These are phyloP conservation scores for Paulownia fortunei DNA, from an alignment of 257 asterid species.

Conservation along the genomic window DNA sequence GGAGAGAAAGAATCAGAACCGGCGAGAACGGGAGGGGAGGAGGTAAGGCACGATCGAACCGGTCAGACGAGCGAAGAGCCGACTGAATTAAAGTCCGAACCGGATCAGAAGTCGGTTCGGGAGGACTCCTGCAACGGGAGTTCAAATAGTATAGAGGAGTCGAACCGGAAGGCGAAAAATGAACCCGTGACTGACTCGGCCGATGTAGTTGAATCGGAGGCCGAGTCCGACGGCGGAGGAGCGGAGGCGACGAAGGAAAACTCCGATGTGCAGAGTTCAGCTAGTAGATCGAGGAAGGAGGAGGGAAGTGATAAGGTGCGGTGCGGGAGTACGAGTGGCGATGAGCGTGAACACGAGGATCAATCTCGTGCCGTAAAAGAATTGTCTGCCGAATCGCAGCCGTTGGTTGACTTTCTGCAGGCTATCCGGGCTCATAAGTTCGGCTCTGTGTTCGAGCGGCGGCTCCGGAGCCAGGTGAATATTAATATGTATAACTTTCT, in stretches of 20 bases:
- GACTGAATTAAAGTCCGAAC: constrained; percentile 31
- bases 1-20: constrained; percentile 46
- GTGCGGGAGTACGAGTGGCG: constrained; percentile 56
- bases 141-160: constrained; percentile 55
- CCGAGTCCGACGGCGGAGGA: constrained; percentile 61
- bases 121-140: constrained; percentile 73
- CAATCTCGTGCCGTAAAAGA: constrained; percentile 56
- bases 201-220: constrained; percentile 54
- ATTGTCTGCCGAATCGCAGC: constrained; percentile 58
- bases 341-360: constrained; percentile 55
- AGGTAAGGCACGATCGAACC: constrained; percentile 32
- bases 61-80: constrained; percentile 41
- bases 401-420: constrained; percentile 58
- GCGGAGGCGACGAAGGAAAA: constrained; percentile 57
- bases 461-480: constrained; percentile 78
- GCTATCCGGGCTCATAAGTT: constrained; percentile 52
- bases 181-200: constrained; percentile 53
- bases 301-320: constrained; percentile 57
- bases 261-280: constrained; percentile 78
- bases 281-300: constrained; percentile 66
- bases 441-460: constrained; percentile 67
- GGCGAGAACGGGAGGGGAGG: constrained; percentile 39
- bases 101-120: constrained; percentile 45
- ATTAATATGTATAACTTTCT: background rate
- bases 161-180: constrained; percentile 43